Evolutionary conservation across 2,329 filamentous ascomycete species (phyloP), one percentile per base, ranked within the genome.

Genomic region (Dactylellina haptotyla): DNA sequence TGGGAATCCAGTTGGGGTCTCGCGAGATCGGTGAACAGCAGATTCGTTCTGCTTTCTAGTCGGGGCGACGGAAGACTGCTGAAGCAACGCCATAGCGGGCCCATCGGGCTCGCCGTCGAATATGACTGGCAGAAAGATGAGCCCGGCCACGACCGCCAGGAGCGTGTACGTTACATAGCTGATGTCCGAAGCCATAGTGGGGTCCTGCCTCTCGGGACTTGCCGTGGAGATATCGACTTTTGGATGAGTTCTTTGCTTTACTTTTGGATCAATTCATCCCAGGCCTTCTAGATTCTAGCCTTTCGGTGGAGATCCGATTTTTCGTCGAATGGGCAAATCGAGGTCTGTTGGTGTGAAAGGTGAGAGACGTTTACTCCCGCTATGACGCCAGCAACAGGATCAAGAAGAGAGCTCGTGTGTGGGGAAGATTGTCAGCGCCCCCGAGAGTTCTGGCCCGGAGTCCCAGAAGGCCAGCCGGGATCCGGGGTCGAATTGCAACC

Each of bases 21-120:
- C 90, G 69, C 91, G 87, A n/a, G 90, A 91, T 70, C 95, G 87
- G 81, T 94, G 96, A 73, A 92, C 83, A 50, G 95, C 89, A 41
- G 92, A 96, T 81, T 98, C 91, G 76, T 91, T 90, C 67, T 90
- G 87, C 77, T 94, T 88, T 77, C 95, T 87, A 59, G 98, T 90
- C 10, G 89, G 87, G 6, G 92, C 90, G 56, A 90, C 86, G 75
- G 89, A 85, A 1, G 92, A 87, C 84, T 98, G 95, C 61, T 94
- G 88, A 63, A 91, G 91, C 26, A 99, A 88, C 51, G 98, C 86
- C 81, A 97, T 89, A 32, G 95, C 94, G 81, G 98, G 95, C 3
- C 90, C 90, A 83, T 99, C 95, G 4, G 95, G 91, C 59, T 97
- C 94, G 72, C 87, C 86, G 56, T 87, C 86, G 74, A 87, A 87